Percentiles rank a stretch among this genome's conserved stretches.
Evolutionary conservation across 176 grass and related monocot genomes (phyloP).

Genomic region (Carex littledalei): DNA sequence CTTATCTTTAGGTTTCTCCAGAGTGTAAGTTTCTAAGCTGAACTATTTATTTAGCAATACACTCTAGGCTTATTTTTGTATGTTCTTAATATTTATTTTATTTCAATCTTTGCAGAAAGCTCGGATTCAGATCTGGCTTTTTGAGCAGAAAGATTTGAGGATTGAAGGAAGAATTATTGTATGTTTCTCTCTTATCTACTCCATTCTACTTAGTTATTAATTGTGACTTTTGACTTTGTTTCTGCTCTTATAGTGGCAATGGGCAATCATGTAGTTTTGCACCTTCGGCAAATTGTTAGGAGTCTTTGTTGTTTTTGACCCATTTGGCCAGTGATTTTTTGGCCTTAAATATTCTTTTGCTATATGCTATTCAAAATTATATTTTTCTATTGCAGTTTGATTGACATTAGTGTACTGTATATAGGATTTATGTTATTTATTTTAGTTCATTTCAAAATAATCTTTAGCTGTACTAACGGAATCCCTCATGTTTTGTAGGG

Average conservation of each 20-base stretch:
- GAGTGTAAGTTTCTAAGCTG: constrained; percentile 58
- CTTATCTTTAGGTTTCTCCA: constrained; percentile 96
- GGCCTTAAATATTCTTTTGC: neutral
- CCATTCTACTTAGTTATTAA: neutral
- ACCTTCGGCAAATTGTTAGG: neutral
- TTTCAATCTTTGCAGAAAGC: constrained; percentile 63
- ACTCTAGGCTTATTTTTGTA: neutral
- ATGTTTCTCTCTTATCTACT: constrained; percentile 23
- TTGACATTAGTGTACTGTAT: neutral
- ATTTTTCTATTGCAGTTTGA: neutral
- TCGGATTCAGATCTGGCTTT: constrained; percentile 93
- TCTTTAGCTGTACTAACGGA: neutral
- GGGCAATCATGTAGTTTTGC: neutral
- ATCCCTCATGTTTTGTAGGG: constrained; percentile 36
- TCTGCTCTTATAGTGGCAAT: neutral
- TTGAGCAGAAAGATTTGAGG: constrained; percentile 92
- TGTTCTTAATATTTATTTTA: neutral
- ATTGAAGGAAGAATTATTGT: constrained; percentile 93
- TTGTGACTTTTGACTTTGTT: neutral
- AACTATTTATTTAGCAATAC: neutral
- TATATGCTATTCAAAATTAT: neutral
- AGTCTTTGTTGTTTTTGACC: neutral
- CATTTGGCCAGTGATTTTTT: neutral
- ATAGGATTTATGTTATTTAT: neutral
- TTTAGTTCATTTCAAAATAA: neutral